Conservation (phyloP, 177 flowering plant genomes). For the Vitis hybrid region DNA sequence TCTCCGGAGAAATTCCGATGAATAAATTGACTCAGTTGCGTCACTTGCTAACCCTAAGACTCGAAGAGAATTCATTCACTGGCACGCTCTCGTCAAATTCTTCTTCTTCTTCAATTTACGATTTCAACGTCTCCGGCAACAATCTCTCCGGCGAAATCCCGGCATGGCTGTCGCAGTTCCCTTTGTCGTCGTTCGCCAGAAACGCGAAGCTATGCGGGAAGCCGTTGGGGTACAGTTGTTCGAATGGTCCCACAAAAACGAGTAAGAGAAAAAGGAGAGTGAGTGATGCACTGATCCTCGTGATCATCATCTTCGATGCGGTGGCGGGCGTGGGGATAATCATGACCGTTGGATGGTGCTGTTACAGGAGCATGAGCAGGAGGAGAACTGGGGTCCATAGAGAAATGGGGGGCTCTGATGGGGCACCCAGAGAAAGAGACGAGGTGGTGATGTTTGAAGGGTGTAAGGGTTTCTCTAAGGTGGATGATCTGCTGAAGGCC, state of each 20-base stretch:
- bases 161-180: slow-evolving; percentile 23
- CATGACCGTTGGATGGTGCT: slow-evolving; percentile 18
- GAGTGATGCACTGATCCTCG: slow-evolving; percentile 2
- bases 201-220: slow-evolving; percentile 42
- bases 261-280: not conserved
- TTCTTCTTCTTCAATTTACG: slow-evolving; percentile 4
- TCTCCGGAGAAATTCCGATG: slow-evolving; percentile 36
- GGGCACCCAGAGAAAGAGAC: too few relatives aligned
- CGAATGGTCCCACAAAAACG: slow-evolving; percentile 15
- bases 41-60: slow-evolving; percentile 40
- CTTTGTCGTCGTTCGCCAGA: slow-evolving; percentile 27
- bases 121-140: slow-evolving; percentile 48
- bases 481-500: slow-evolving; percentile 12
- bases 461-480: slow-evolving; percentile 4
- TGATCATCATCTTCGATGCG: slow-evolving; percentile 12
- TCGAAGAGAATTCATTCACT: slow-evolving; percentile 36
- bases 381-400: slow-evolving; percentile 1
- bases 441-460: slow-evolving; percentile 10
- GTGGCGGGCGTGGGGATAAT: slow-evolving; percentile 9
- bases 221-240: slow-evolving; percentile 30
- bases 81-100: slow-evolving; percentile 20
- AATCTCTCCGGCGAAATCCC: slow-evolving; percentile 43
- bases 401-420: not conserved
- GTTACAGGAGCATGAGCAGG: slow-evolving; percentile 5
- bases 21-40: slow-evolving; percentile 22